Conservation (phyloP, 306 rosid species). For the Coriaria nepalensis region DNA sequence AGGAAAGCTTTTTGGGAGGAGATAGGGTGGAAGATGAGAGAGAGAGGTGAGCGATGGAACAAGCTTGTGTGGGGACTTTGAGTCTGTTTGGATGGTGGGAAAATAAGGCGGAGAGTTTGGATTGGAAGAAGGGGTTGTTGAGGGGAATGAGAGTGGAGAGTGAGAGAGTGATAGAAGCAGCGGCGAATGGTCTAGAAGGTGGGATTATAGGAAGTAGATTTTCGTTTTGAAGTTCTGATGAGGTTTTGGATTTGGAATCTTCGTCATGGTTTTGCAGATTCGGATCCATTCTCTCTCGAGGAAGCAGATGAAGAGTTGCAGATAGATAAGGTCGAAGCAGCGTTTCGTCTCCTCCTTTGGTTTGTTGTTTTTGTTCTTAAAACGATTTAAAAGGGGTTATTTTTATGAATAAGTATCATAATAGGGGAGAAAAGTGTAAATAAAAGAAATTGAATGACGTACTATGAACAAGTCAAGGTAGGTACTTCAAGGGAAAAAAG, state of each 20-base stretch:
- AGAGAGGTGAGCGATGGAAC: slow-evolving; percentile 62
- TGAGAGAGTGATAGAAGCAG: slow-evolving; percentile 60
- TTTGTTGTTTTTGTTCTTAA: neutral
- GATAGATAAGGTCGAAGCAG: too few relatives aligned
- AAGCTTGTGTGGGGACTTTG: slow-evolving; percentile 72
- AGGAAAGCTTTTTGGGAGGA: slow-evolving; percentile 35
- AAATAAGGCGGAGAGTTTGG: slow-evolving; percentile 33
- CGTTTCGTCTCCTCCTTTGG: slow-evolving; percentile 2
- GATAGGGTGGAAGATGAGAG: slow-evolving; percentile 33
- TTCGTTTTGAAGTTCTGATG: slow-evolving; percentile 22
- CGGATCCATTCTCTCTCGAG: slow-evolving; percentile 29
- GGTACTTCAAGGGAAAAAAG: too few relatives aligned
- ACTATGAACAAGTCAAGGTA: too few relatives aligned
- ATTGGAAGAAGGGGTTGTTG: slow-evolving; percentile 33
- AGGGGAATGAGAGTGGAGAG: slow-evolving; percentile 38
- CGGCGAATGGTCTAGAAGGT: slow-evolving; percentile 26
- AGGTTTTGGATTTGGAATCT: slow-evolving; percentile 24
- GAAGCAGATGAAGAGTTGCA: slow-evolving; percentile 7
- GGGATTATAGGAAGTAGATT: slow-evolving; percentile 11
- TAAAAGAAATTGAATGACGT: too few relatives aligned
- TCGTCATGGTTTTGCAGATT: slow-evolving; percentile 19
- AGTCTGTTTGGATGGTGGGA: slow-evolving; percentile 40
- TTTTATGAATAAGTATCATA: too few relatives aligned
- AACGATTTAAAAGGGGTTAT: neutral
- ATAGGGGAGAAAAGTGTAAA: too few relatives aligned